Evolutionary conservation across 441 rosid genomes (phyloP), one percentile per base, ranked within the genome.

Genomic region (Mallotus japonicus): DNA sequence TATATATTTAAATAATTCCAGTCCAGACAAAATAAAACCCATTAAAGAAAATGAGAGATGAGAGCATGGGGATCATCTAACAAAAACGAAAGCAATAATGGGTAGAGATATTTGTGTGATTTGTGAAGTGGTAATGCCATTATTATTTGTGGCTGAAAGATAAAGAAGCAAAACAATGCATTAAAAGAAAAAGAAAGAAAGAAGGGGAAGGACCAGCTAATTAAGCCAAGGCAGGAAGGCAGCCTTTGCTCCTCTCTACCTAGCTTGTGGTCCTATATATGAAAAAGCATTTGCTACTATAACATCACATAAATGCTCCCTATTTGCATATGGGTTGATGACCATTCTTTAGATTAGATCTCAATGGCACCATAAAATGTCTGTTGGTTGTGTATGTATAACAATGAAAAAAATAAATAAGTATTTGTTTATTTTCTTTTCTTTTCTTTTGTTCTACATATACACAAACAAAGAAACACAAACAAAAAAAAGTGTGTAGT

Each of bases 181-280:
- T 75, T 71, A 63, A 76, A 73, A 47, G 8, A 55, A 69, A 70
- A 20, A 51, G 16, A 15, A 50, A 13, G 12, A 15, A 50, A 58
- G 32, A 17, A 64, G 40, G 40, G 13, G 13, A 70, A 72, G 81
- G 76, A 74, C 76, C 74, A 79, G 71, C 76, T 75, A 76, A 63
- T 74, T 77, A 76, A 63, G 69, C 58, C 20, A 44, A 42, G 64
- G 71, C 79, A 74, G 76, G 65, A 44, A 42, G 64, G 71, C 79
- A 74, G 76, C 69, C 32, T 62, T 70, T 57, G 68, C 54, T 32
- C 24, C 70, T 55, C 20, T 47, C 49, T 56, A 20, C 4, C 44
- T 54, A 42, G 3, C 53, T 8, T 15, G 50, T 64, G 77, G 80
- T 82, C 77, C 81, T 62, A 14, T 28, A 22, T 37, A 22, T 19